Conservation (phyloP, 495 filamentous ascomycete species). For the Poronia punctata region DNA sequence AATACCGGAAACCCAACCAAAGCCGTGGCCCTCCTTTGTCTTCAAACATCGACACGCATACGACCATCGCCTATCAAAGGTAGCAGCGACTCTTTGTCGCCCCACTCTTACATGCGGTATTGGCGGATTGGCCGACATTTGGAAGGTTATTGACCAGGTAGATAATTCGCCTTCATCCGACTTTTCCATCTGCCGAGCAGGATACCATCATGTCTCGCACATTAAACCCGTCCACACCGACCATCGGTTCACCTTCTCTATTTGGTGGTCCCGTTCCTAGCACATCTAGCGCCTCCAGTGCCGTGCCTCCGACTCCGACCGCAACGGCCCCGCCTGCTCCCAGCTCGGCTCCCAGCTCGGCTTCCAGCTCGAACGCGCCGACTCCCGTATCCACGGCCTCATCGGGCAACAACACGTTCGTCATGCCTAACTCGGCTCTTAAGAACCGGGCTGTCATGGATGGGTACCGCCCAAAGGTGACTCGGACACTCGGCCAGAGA, state of each 20-base stretch:
- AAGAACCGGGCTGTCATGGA: conserved; percentile 56
- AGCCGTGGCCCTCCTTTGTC: no score
- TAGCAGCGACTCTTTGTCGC: background rate
- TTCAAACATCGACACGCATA: no score
- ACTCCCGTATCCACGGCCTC: conserved; percentile 44
- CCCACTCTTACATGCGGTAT: conserved; percentile 7
- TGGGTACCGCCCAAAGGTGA: conserved; percentile 73
- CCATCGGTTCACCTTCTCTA: conserved; percentile 17
- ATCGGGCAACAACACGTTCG: conserved; percentile 62
- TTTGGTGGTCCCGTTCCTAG: conserved; percentile 23
- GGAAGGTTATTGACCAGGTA: no score
- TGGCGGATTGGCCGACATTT: no score
- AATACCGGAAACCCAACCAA: no score
- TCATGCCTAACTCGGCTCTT: conserved; percentile 76
- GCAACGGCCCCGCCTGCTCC: conserved; percentile 12
- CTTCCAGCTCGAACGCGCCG: conserved; percentile 21
- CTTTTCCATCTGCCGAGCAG: background rate
- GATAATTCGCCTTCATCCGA: conserved; percentile 1
- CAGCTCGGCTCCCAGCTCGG: conserved; percentile 15
- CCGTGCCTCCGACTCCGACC: conserved; percentile 11
- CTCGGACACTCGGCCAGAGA: conserved; percentile 73
- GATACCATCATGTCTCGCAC: conserved; percentile 16
- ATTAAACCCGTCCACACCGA: conserved; percentile 19
- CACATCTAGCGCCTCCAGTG: conserved; percentile 8
- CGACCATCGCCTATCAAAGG: background rate